Evolutionary conservation across 129 eudicot species (phyloP), one percentile per base, ranked within the genome.

Genomic region (Rutidosis leptorrhynchoides): DNA sequence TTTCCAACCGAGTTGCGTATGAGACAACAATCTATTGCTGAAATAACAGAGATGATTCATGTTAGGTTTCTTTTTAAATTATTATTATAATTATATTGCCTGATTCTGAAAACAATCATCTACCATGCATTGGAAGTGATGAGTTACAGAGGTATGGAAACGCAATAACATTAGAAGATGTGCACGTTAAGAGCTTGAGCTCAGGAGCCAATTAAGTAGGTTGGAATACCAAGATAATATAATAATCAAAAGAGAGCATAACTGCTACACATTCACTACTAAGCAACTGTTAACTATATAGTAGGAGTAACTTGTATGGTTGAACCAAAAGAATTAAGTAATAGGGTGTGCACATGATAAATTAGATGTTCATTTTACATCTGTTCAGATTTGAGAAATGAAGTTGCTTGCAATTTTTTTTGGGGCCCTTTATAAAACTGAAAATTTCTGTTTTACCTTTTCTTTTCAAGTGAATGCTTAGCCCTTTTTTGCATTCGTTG

Each of bases 21-120:
- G 61, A 88, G 95, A 70, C 96, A 88, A 57, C 96, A 92, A 46
- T 56, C 83, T 61, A 80, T 92, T 53, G 98, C 98, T 78, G 98
- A 92, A 91, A 83, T 92, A 66, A 92, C 98, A 19, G 98, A 92
- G 70, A 88, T 92, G 98, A 92, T 92, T 71, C 98, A 92, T 88
- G 98, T 92, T 55, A 82, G 84, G 72, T 64, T 72, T 76, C 72
- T 58, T 57, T 26, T n/a, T n/a, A n/a, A n/a, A 28, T 14, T 40
- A 42, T 26, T 56, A 35, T 62, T 61, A 6, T 63, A 37, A 21
- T 32, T 49, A 16, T 11, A 2, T 28, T 5, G 6, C 8, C 19
- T 48, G 40, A 16, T 43, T 42, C 40, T 28, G 10, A 10, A 60
- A 17, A 42, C 48, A 37, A 45, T 24, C 15, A 16, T 21, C 20